phyloP scores from a whole-genome alignment of 2,329 filamentous ascomycete genomes.

The Xylariaceae sp. region DNA sequence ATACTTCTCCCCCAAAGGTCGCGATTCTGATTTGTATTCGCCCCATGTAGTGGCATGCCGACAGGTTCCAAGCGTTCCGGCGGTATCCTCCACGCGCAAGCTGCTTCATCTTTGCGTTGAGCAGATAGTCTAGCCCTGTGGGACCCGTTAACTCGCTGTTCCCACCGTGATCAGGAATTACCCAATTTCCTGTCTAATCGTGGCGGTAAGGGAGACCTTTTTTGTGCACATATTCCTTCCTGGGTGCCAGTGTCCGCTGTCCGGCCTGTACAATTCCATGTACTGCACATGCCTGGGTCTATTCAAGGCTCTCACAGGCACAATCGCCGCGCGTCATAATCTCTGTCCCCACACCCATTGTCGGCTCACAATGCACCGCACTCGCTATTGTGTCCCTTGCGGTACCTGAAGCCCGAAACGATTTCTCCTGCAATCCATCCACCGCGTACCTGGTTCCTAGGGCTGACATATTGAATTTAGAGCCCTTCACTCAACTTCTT shows the following conservation, averaged over 20 bases:
- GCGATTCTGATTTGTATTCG: conserved; percentile 28
- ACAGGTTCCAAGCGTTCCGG: conserved; percentile 35
- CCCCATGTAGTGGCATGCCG: conserved; percentile 43
- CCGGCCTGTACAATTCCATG: conserved; percentile 2
- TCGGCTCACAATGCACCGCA: conserved; percentile 24
- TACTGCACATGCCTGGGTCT: conserved; percentile 22
- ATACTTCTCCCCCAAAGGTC: not conserved
- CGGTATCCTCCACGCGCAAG: conserved; percentile 41
- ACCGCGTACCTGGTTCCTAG: conserved; percentile 24
- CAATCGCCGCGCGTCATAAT: conserved; percentile 28
- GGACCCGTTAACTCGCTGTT: conserved; percentile 65
- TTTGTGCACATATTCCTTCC: conserved; percentile 24
- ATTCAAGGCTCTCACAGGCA: conserved; percentile 28
- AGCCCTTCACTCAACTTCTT: conserved; percentile 40
- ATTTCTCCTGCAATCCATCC: conserved; percentile 23
- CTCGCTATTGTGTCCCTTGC: conserved; percentile 24
- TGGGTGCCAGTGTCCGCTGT: conserved; percentile 22
- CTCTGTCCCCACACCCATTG: conserved; percentile 24
- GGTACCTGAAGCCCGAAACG: conserved; percentile 27
- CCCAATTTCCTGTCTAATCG: conserved; percentile 46
- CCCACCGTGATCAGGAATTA: conserved; percentile 48
- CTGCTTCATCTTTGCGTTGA: conserved; percentile 41
- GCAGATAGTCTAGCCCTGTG: conserved; percentile 42
- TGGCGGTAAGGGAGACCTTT: conserved; percentile 49
- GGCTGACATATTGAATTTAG: conserved; percentile 28